These are phyloP conservation scores for Silene vulgaris DNA, from an alignment of 179 eudicot genomes.

Conservation along the genomic window DNA sequence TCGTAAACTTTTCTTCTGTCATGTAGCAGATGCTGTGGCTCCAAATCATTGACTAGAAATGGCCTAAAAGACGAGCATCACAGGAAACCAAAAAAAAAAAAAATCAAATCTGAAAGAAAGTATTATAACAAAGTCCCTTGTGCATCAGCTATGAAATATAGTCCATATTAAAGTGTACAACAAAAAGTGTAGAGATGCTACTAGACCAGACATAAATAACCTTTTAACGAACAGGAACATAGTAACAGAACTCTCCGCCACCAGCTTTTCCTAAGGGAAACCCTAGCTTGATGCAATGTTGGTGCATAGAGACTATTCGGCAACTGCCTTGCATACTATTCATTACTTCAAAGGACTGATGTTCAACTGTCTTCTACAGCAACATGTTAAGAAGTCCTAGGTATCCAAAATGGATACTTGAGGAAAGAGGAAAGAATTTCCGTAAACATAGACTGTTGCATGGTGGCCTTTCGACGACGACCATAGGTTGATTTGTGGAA, in stretches of 20 bases:
- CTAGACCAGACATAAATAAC: background rate
- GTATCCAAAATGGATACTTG: background rate
- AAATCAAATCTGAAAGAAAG: background rate
- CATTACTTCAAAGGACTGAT: background rate
- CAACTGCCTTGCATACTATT: background rate
- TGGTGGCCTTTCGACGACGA: too few relatives aligned
- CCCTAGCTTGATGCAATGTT: background rate
- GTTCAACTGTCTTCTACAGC: background rate
- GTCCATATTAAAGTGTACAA: background rate
- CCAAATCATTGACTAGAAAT: slow-evolving; percentile 84
- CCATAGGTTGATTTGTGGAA: too few relatives aligned
- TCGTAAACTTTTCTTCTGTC: slow-evolving; percentile 93
- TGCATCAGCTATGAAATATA: slow-evolving; percentile 1
- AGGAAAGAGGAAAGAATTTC: background rate
- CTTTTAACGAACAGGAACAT: background rate
- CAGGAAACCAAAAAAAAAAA: background rate
- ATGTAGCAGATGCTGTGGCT: slow-evolving; percentile 83
- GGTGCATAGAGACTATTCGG: slow-evolving; percentile 1
- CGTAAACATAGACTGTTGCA: background rate
- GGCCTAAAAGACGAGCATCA: slow-evolving; percentile 53
- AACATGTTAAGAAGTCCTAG: background rate
- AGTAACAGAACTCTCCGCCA: background rate
- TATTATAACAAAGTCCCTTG: background rate
- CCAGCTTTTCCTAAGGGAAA: background rate
- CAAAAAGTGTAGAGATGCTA: background rate